Evolutionary conservation across 495 filamentous ascomycete species (phyloP), one percentile per base, ranked within the genome.

Genomic region (Xylaria venustula): DNA sequence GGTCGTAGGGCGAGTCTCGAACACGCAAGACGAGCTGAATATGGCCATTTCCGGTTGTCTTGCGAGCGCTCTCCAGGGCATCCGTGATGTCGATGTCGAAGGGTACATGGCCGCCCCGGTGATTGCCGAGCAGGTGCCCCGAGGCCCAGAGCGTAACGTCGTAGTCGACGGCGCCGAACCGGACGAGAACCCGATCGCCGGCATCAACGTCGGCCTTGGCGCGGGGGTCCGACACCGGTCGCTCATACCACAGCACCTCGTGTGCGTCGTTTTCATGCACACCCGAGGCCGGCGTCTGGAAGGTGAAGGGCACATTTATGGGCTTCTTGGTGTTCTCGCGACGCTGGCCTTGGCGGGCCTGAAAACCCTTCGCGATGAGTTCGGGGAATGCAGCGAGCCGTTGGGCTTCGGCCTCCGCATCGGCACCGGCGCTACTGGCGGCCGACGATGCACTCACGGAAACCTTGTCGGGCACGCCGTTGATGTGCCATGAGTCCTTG

Each of bases 131-230:
- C 30, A 81, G 67, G 52, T 79, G 61, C 0, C 83, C 81, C 59
- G 84, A 80, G 58, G 85, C 73, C 66, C 81, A 88, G 6, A 87
- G 73, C 0, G 81, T 84, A 7, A 83, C 82, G 41, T 85, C 79
- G 66, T 88, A 86, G 56, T 88, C 85, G 8, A 88, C 82, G 0
- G 85, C 85, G 19, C 78, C 85, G 55, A 88, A 88, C 26, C 85
- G 79, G 8, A 84, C 74, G 5, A 87, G 65, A 1, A 86, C 73
- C 1, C 71, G 71, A 40, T 75, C 64, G 7, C 68, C 68, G n/a
- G 64, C 64, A 2, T 76, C 69, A 14, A 62, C 50, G 75, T 67
- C 64, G 25, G 57, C 71, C 32, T 64, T 51, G 32, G 14, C 48
- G 28, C 82, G 81, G 36, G 83, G 69, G 54, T 85, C 82, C 0